These are phyloP conservation scores for Austroboletus niveus DNA, from an alignment of 1,284 basidiomycete species.

Conservation along the genomic window DNA sequence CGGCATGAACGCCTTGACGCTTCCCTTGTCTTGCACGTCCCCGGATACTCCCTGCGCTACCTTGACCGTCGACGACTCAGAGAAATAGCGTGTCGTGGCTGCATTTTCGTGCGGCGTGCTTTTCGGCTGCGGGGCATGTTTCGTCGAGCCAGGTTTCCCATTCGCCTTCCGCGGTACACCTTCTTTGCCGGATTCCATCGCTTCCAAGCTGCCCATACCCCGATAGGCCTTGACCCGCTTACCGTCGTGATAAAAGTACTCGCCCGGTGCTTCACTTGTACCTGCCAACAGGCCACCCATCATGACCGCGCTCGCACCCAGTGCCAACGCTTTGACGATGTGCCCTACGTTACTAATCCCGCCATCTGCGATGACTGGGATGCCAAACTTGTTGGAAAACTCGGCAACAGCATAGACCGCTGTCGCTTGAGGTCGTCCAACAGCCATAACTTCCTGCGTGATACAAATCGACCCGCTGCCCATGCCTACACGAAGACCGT, in stretches of 20 bases:
- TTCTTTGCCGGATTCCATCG: conserved; percentile 86
- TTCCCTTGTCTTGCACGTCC: conserved; percentile 97
- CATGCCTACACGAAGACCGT: conserved; percentile 95
- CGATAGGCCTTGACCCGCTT: conserved; percentile 99
- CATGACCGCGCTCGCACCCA: conserved; percentile 97
- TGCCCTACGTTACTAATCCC: conserved; percentile 96
- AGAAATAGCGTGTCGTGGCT: conserved; percentile 96
- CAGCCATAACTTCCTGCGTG: conserved; percentile 99
- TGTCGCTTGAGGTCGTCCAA: conserved; percentile 96
- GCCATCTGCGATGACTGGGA: conserved; percentile 98
- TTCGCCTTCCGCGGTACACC: conserved; percentile 27
- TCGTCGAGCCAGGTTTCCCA: conserved; percentile 39
- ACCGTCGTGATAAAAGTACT: conserved; percentile 99
- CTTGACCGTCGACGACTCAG: conserved; percentile 92
- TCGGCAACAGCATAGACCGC: conserved; percentile 95
- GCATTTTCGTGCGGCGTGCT: conserved; percentile 80
- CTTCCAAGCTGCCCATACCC: conserved; percentile 97
- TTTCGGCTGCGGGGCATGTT: conserved; percentile 48
- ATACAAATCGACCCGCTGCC: conserved; percentile 98
- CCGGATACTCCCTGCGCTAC: conserved; percentile 98
- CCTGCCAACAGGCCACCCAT: conserved; percentile 98
- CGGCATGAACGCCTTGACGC: conserved; percentile 86
- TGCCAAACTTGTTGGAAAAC: conserved; percentile 90
- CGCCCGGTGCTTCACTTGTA: conserved; percentile 95
- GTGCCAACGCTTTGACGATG: conserved; percentile 93